phyloP scores from a whole-genome alignment of 2,329 filamentous ascomycete genomes.

The Scleromitrula shiraiana region DNA sequence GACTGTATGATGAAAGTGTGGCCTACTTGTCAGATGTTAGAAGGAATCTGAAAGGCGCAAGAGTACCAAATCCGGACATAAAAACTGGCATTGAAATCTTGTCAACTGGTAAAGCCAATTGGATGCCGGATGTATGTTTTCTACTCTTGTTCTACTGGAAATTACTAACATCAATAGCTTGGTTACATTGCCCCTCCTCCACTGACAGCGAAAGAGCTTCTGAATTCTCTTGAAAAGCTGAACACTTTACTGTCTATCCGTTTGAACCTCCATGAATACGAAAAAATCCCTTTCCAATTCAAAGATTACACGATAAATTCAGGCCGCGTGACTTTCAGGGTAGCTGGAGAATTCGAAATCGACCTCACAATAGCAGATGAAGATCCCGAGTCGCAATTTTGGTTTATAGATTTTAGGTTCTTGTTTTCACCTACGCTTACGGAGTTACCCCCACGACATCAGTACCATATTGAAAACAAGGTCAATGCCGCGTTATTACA shows the following conservation, averaged over 20 bases:
- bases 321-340: conserved; percentile 83
- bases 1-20: conserved; percentile 52
- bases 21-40: conserved; percentile 64
- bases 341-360: conserved; percentile 81
- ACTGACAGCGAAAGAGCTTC: conserved; percentile 62
- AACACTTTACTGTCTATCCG: conserved; percentile 78
- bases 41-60: conserved; percentile 60
- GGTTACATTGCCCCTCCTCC: conserved; percentile 68
- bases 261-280: conserved; percentile 75
- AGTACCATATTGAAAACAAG: conserved; percentile 58
- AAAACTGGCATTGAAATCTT: conserved; percentile 82
- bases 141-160: neutral
- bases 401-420: conserved; percentile 88
- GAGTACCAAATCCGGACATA: conserved; percentile 83
- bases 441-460: conserved; percentile 53
- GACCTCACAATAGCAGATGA: conserved; percentile 88
- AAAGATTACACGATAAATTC: conserved; percentile 69
- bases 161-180: conserved; percentile 41
- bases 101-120: conserved; percentile 66
- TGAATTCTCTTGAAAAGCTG: conserved; percentile 69
- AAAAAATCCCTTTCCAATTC: conserved; percentile 68
- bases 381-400: conserved; percentile 75
- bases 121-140: conserved; percentile 66
- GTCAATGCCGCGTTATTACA: conserved; percentile 64
- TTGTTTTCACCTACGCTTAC: conserved; percentile 63